Percentiles rank a stretch among this genome's conserved stretches.
Evolutionary conservation across 2,329 filamentous ascomycete species (phyloP).

Genomic region (Zymoseptoria passerinii): DNA sequence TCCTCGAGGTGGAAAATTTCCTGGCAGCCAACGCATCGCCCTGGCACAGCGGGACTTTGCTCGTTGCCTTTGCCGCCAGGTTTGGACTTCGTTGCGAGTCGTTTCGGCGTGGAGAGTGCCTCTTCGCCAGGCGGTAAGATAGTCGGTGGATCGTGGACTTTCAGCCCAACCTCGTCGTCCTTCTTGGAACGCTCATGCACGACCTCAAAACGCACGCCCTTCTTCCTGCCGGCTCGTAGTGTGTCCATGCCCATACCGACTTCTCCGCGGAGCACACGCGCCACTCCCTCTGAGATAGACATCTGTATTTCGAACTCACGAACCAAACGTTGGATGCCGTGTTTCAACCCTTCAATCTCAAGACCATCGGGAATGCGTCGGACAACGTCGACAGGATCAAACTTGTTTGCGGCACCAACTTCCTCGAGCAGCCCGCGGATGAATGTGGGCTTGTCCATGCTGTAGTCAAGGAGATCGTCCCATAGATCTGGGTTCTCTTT

Average conservation of each 20-base stretch:
- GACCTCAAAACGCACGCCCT: constrained; percentile 84
- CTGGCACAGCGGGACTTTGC: constrained; percentile 23
- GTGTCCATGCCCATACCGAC: constrained; percentile 76
- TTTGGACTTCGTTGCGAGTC: constrained; percentile 14
- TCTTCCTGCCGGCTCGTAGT: constrained; percentile 68
- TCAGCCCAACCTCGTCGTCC: constrained; percentile 26
- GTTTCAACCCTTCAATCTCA: constrained; percentile 81
- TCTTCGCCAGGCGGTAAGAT: constrained; percentile 18
- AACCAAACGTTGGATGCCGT: constrained; percentile 83
- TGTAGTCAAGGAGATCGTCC: constrained; percentile 90
- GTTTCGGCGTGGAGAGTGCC: constrained; percentile 14
- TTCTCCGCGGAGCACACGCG: constrained; percentile 76
- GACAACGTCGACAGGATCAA: constrained; percentile 85
- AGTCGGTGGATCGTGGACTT: constrained; percentile 26
- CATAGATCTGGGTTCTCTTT: constrained; percentile 89
- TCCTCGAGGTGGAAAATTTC: constrained; percentile 41
- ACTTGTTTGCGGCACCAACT: constrained; percentile 67
- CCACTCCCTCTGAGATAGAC: constrained; percentile 84
- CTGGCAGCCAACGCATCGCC: constrained; percentile 34
- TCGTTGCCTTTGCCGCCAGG: constrained; percentile 2
- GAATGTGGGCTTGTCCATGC: constrained; percentile 94
- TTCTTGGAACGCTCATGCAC: constrained; percentile 26
- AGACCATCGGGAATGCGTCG: constrained; percentile 85
- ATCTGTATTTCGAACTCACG: constrained; percentile 93
- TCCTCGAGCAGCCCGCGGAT: constrained; percentile 87